These are phyloP conservation scores for Naganishia liquefaciens DNA, from an alignment of 1,284 basidiomycete genomes.

Conservation along the genomic window DNA sequence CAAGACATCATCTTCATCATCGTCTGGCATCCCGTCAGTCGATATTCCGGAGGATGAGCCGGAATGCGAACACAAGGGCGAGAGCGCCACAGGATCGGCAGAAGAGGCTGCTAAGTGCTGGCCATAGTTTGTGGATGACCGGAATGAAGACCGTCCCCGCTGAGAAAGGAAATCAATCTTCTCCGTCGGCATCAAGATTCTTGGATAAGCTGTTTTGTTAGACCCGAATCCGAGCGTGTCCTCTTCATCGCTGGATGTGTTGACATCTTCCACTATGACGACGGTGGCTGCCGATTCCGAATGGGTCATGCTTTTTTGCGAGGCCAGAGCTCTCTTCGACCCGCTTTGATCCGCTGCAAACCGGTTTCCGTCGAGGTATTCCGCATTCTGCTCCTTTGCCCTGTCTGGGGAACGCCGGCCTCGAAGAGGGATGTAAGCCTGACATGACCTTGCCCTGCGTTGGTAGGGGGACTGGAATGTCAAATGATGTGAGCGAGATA, in stretches of 20 bases:
- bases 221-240: too few species aligned
- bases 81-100: too few species aligned
- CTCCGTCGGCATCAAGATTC: background rate
- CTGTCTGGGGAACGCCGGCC: background rate
- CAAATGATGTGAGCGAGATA: background rate
- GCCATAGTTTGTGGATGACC: too few species aligned
- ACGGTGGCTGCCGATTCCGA: background rate
- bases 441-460: slow-evolving; percentile 8
- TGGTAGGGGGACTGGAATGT: background rate
- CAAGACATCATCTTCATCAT: too few species aligned
- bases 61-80: too few species aligned
- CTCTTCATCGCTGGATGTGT: slow-evolving; percentile 18
- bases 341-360: background rate
- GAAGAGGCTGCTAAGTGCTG: too few species aligned
- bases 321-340: background rate
- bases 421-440: background rate
- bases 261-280: slow-evolving; percentile 16
- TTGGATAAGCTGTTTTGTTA: too few species aligned
- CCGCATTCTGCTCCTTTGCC: background rate
- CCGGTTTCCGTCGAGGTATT: background rate
- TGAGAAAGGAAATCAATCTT: too few species aligned
- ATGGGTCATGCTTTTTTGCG: background rate
- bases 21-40: too few species aligned
- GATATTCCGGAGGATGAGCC: too few species aligned
- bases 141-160: too few species aligned